Evolutionary conservation across 2,329 filamentous ascomycete genomes (phyloP).

Genomic region (Xylaria polymorpha): DNA sequence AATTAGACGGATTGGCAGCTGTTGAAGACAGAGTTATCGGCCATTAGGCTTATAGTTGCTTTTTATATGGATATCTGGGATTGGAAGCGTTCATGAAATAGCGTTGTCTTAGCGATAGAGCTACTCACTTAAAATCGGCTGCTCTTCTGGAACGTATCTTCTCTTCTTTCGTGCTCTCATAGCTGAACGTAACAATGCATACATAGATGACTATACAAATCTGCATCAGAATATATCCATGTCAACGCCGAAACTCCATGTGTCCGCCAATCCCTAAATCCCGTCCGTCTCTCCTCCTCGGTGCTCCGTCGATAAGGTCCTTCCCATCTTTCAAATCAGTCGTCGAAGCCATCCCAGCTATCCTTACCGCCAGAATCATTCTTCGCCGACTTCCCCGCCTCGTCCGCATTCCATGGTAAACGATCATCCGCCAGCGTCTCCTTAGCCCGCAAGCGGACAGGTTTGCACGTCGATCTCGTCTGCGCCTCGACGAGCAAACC

Average conservation of each 20-base stretch:
- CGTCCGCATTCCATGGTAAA: conserved; percentile 70
- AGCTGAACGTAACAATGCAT: conserved; percentile 26
- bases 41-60: conserved; percentile 8
- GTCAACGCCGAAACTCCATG: conserved; percentile 39
- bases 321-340: conserved; percentile 55
- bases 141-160: conserved; percentile 17
- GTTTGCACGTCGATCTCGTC: conserved; percentile 72
- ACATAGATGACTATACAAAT: conserved; percentile 30
- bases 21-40: conserved; percentile 11
- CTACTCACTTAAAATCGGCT: conserved; percentile 1
- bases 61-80: conserved; percentile 7
- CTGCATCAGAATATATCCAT: conserved; percentile 41
- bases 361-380: conserved; percentile 59
- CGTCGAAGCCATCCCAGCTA: conserved; percentile 77
- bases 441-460: conserved; percentile 74
- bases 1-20: neutral
- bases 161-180: conserved; percentile 6
- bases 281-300: neutral
- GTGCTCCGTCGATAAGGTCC: conserved; percentile 2
- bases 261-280: conserved; percentile 10
- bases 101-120: conserved; percentile 8
- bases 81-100: conserved; percentile 15
- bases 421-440: conserved; percentile 81
- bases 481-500: conserved; percentile 67
- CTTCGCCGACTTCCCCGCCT: conserved; percentile 49